Evolutionary conservation across 2,329 filamentous ascomycete species (phyloP).

Genomic region (Hymenotorrendiella dingleyae): DNA sequence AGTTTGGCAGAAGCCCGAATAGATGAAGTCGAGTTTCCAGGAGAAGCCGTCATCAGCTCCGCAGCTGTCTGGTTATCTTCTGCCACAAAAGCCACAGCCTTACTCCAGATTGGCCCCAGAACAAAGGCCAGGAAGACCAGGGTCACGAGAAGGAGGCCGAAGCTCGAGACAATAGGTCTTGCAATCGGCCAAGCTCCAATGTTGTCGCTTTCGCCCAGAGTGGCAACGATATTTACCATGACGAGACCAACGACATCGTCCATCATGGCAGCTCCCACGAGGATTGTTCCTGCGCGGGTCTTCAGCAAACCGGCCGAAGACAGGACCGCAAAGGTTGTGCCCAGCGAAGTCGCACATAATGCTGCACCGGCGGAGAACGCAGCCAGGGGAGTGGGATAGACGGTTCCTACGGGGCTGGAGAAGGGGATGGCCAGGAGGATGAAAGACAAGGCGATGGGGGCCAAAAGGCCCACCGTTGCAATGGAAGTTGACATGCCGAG

Average conservation of each 20-base stretch:
- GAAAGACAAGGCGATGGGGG: slow-evolving; percentile 63
- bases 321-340: slow-evolving; percentile 62
- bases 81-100: not conserved
- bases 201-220: not conserved
- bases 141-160: slow-evolving; percentile 19
- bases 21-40: not conserved
- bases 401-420: slow-evolving; percentile 15
- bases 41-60: no score
- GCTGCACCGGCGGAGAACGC: slow-evolving; percentile 69
- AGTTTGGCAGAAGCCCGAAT: not conserved
- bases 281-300: slow-evolving; percentile 53
- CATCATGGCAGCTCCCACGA: slow-evolving; percentile 71
- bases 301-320: slow-evolving; percentile 52
- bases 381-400: slow-evolving; percentile 20
- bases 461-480: slow-evolving; percentile 57
- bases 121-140: slow-evolving; percentile 11
- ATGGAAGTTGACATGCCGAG: slow-evolving; percentile 53
- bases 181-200: slow-evolving; percentile 10
- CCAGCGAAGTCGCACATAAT: slow-evolving; percentile 67
- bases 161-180: slow-evolving; percentile 18
- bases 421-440: slow-evolving; percentile 21
- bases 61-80: not conserved
- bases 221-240: slow-evolving; percentile 1
- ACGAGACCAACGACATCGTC: slow-evolving; percentile 71
- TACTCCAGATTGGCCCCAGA: slow-evolving; percentile 14